Evolutionary conservation across 805 yeast genomes (phyloP).

Genomic region (Nakazawaea holstii): DNA sequence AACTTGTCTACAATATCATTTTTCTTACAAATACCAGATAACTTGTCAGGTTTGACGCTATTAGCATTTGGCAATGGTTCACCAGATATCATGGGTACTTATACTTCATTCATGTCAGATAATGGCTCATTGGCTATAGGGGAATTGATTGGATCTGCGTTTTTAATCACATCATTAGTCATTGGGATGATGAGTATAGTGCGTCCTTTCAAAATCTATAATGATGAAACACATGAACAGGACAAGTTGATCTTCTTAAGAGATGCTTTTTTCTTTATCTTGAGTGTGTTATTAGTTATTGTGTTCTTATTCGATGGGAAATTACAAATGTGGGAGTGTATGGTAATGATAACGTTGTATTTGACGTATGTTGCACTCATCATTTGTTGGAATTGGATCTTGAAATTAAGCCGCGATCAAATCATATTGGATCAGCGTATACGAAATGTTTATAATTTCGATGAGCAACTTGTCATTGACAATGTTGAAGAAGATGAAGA

Average conservation of each 20-base stretch:
- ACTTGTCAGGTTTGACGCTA: conserved; percentile 81
- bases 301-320: conserved; percentile 45
- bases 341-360: conserved; percentile 52
- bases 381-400: conserved; percentile 34
- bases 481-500: conserved; percentile 3
- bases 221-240: conserved; percentile 15
- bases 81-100: conserved; percentile 85
- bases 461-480: background rate
- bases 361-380: conserved; percentile 52
- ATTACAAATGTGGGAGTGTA: conserved; percentile 49
- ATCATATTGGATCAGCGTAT: conserved; percentile 17
- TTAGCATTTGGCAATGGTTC: conserved; percentile 91
- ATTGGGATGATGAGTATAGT: conserved; percentile 73
- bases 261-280: conserved; percentile 57
- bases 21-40: conserved; percentile 63
- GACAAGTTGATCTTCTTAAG: conserved; percentile 44
- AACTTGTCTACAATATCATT: conserved; percentile 68
- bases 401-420: conserved; percentile 8
- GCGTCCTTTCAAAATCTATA: conserved; percentile 52
- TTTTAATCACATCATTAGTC: conserved; percentile 74
- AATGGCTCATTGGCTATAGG: conserved; percentile 79
- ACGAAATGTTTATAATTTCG: conserved; percentile 19
- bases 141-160: conserved; percentile 86
- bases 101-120: conserved; percentile 66
- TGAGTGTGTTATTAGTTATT: conserved; percentile 44